These are phyloP conservation scores for Inga oerstediana DNA, from an alignment of 306 rosid genomes.

Conservation along the genomic window DNA sequence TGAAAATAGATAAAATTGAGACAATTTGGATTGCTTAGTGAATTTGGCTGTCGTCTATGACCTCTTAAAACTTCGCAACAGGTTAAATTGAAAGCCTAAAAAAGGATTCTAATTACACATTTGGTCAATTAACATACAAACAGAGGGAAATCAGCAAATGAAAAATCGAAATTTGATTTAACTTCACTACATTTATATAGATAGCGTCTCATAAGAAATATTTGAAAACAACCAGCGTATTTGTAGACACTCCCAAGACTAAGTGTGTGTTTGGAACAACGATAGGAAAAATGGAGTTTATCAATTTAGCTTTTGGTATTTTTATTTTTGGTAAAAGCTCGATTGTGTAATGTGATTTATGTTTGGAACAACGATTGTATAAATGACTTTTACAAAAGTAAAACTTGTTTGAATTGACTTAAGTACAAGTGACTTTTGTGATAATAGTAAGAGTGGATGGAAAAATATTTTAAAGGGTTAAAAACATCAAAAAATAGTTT, in stretches of 20 bases:
- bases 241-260: background rate
- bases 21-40: conserved; percentile 10
- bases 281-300: too few relatives aligned
- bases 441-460: too few relatives aligned
- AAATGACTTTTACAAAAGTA: too few relatives aligned
- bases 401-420: too few relatives aligned
- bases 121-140: background rate
- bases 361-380: too few relatives aligned
- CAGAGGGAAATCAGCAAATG: background rate
- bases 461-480: too few relatives aligned
- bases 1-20: conserved; percentile 10
- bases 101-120: background rate
- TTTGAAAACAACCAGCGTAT: background rate
- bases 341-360: too few relatives aligned
- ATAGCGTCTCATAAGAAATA: background rate
- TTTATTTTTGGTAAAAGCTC: too few relatives aligned
- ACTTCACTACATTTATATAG: conserved; percentile 5
- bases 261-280: too few relatives aligned
- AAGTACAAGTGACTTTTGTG: too few relatives aligned
- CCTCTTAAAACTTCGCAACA: background rate
- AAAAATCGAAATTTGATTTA: conserved; percentile 9
- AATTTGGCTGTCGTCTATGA: background rate
- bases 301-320: too few relatives aligned
- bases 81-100: background rate
- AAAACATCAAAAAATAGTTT: too few relatives aligned